A percentile compares a stretch with the other conserved stretches of the same genome.
These are phyloP conservation scores for Acmispon strigosus DNA, from an alignment of 306 rosid genomes.

Conservation along the genomic window DNA sequence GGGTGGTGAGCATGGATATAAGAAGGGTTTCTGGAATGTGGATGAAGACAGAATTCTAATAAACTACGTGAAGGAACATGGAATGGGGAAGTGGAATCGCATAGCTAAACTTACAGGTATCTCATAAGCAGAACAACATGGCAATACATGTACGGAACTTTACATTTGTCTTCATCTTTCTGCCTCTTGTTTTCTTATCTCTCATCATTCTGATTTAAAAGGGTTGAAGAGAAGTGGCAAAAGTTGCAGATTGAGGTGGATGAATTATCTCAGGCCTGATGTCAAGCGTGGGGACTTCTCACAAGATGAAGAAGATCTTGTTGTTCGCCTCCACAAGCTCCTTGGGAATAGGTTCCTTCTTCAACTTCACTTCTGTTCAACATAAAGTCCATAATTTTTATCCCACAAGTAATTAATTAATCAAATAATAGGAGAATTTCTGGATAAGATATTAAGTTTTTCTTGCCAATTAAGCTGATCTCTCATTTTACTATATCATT, in stretches of 20 bases:
- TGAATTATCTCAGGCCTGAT: slow-evolving; percentile 50
- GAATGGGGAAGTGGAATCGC: slow-evolving; percentile 62
- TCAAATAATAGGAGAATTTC: too few species aligned
- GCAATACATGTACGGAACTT: too few species aligned
- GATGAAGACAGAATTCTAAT: slow-evolving; percentile 45
- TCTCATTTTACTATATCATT: too few species aligned
- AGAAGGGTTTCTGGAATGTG: slow-evolving; percentile 44
- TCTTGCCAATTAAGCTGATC: too few species aligned
- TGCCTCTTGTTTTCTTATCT: too few species aligned
- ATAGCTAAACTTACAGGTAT: slow-evolving; percentile 41
- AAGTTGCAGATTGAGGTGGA: slow-evolving; percentile 64
- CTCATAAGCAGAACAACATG: too few species aligned
- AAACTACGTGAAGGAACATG: slow-evolving; percentile 34
- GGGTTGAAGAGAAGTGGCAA: slow-evolving; percentile 63
- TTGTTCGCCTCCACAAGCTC: slow-evolving; percentile 58
- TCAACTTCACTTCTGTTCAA: too few species aligned
- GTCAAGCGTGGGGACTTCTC: slow-evolving; percentile 57
- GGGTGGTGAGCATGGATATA: slow-evolving; percentile 30
- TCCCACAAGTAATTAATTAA: too few species aligned
- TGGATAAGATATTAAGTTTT: too few species aligned
- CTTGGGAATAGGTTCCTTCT: slow-evolving; percentile 44
- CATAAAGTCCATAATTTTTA: too few species aligned
- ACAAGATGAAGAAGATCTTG: slow-evolving; percentile 54
- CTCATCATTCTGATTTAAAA: not conserved
- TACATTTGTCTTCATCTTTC: too few species aligned